Evolutionary conservation across 2,329 filamentous ascomycete genomes (phyloP).

Genomic region (Dactylellina parvicollis): DNA sequence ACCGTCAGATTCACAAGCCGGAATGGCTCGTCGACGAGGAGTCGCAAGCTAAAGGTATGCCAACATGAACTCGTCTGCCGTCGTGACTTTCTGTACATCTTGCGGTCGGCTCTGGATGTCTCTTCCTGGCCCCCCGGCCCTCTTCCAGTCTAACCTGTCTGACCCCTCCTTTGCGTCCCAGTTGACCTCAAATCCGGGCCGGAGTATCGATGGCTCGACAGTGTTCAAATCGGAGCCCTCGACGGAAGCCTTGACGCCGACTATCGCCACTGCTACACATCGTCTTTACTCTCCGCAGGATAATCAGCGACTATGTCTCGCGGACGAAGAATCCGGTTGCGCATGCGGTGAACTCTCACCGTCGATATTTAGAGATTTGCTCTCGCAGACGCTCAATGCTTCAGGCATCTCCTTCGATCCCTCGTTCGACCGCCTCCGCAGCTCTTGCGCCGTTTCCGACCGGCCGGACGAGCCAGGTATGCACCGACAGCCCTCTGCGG

Average conservation of each 20-base stretch:
- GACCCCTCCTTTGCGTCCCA: not conserved
- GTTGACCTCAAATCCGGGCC: conserved; percentile 27
- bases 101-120: conserved; percentile 28
- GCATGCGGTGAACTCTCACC: conserved; percentile 32
- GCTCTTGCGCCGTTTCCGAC: conserved; percentile 33
- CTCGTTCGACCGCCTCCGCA: conserved; percentile 16
- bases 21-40: conserved; percentile 24
- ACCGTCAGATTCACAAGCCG: conserved; percentile 35
- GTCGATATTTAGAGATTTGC: conserved; percentile 26
- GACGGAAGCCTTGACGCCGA: not conserved
- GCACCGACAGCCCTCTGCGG: not conserved
- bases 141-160: conserved; percentile 6
- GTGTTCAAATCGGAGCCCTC: conserved; percentile 29
- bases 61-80: not conserved
- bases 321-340: conserved; percentile 22
- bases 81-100: no score
- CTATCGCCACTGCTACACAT: no score
- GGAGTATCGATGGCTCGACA: conserved; percentile 14
- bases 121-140: conserved; percentile 1
- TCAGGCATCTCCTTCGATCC: conserved; percentile 17
- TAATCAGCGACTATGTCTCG: conserved; percentile 20
- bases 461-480: conserved; percentile 16
- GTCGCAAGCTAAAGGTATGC: conserved; percentile 31
- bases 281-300: conserved; percentile 14
- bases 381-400: conserved; percentile 5